Evolutionary conservation across 208 protist genomes (phyloP).

Genomic region (Wallacemonas sp.): DNA sequence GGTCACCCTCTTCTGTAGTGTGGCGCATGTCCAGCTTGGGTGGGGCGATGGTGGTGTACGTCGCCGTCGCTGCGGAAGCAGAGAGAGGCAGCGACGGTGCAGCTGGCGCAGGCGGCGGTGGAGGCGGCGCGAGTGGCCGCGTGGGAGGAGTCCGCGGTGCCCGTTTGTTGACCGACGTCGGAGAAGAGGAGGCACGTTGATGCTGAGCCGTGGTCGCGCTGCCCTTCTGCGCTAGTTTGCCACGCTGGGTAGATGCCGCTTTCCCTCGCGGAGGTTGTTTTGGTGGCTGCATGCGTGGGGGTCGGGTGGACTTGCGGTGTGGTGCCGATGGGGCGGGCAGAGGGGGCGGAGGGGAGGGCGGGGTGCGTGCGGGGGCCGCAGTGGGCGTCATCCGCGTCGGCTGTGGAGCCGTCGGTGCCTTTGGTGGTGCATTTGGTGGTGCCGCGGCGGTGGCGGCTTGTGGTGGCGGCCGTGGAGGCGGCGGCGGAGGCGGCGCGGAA

Average conservation of each 20-base stretch:
- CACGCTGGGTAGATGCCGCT: conserved; percentile 2
- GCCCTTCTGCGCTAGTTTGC: no score
- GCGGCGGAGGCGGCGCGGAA: conserved; percentile 18
- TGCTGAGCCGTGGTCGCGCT: no score
- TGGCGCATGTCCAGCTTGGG: not conserved
- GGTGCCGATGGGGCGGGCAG: conserved; percentile 9
- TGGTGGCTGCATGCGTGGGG: not conserved
- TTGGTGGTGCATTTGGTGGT: conserved; percentile 17
- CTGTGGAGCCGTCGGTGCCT: conserved; percentile 3
- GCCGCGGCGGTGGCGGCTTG: not conserved
- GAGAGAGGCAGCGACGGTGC: conserved; percentile 7
- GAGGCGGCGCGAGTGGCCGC: no score
- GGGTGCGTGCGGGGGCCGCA: conserved; percentile 20
- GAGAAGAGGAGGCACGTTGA: no score
- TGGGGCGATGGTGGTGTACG: conserved; percentile 14
- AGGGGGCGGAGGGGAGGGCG: conserved; percentile 14
- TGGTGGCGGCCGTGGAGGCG: conserved; percentile 9
- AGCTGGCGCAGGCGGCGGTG: not conserved
- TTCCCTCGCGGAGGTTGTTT: not conserved
- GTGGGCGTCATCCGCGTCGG: not conserved
- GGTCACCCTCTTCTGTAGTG: not conserved
- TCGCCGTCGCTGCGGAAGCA: not conserved
- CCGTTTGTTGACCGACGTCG: no score
- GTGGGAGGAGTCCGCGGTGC: no score
- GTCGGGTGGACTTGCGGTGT: not conserved